These are phyloP conservation scores for Micractinium conductrix DNA, from an alignment of 139 green algal species.

Conservation along the genomic window DNA sequence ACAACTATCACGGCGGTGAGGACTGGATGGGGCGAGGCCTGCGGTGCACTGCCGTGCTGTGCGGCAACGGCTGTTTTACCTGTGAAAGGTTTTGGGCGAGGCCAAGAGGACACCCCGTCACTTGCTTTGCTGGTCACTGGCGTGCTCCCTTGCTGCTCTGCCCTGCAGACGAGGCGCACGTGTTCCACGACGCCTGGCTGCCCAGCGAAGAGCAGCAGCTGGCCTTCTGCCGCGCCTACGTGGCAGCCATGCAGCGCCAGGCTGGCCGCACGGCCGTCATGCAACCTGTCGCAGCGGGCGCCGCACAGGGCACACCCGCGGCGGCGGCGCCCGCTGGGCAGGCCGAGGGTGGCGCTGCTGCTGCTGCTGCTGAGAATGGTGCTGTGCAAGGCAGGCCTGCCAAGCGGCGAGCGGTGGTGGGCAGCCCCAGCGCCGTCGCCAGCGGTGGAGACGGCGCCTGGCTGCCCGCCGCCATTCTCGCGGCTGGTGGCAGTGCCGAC, in stretches of 20 bases:
- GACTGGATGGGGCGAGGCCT: not conserved
- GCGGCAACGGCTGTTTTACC: no score
- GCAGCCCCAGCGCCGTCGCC: not conserved
- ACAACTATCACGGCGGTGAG: conserved; percentile 61
- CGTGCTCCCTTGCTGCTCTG: not conserved
- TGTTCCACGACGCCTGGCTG: conserved; percentile 59
- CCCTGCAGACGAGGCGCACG: conserved; percentile 10
- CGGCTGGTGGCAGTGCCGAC: not conserved
- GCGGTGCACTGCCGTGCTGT: not conserved
- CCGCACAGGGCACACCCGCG: not conserved
- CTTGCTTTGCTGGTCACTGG: no score
- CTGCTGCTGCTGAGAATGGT: no score
- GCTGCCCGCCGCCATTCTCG: conserved; percentile 1
- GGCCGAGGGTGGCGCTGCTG: no score
- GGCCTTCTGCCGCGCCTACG: conserved; percentile 52
- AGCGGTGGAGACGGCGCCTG: not conserved
- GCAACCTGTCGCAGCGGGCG: not conserved
- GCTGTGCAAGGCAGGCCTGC: no score
- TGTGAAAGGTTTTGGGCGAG: no score
- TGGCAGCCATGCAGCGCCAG: conserved; percentile 40
- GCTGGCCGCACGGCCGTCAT: no score
- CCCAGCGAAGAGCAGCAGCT: conserved; percentile 53
- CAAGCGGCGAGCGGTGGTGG: no score
- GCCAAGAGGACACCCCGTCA: no score
- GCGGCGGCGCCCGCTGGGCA: not conserved